Evolutionary conservation across 345 rosid species (phyloP).

Genomic region (Eucalyptus dawsonii): DNA sequence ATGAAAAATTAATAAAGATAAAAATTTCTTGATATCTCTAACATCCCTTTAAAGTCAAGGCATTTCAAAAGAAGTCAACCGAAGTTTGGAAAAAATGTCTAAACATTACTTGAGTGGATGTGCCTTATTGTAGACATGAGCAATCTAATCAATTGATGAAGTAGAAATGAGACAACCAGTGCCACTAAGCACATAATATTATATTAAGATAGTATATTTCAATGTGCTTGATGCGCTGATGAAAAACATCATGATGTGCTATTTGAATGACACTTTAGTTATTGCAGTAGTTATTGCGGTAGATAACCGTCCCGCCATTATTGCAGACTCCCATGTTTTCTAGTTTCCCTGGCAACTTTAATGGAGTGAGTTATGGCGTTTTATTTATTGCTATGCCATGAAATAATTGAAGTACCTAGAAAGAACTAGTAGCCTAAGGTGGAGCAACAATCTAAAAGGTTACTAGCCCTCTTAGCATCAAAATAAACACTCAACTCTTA

Average conservation of each 20-base stretch:
- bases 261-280: background rate
- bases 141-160: background rate
- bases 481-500: background rate
- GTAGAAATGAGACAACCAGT: background rate
- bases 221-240: background rate
- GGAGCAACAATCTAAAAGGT: background rate
- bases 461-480: background rate
- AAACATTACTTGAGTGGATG: background rate
- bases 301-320: background rate
- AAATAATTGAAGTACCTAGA: background rate
- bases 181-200: background rate
- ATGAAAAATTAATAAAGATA: background rate
- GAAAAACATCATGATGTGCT: background rate
- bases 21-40: background rate
- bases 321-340: background rate
- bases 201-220: background rate
- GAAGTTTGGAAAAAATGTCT: background rate
- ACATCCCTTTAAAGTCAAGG: background rate
- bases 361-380: background rate
- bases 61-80: background rate
- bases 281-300: rapidly evolving
- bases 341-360: background rate
- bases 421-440: background rate
- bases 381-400: background rate
- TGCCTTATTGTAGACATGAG: background rate